Evolutionary conservation across 1,284 basidiomycete species (phyloP).

Genomic region (Cryptococcus neoformans): DNA sequence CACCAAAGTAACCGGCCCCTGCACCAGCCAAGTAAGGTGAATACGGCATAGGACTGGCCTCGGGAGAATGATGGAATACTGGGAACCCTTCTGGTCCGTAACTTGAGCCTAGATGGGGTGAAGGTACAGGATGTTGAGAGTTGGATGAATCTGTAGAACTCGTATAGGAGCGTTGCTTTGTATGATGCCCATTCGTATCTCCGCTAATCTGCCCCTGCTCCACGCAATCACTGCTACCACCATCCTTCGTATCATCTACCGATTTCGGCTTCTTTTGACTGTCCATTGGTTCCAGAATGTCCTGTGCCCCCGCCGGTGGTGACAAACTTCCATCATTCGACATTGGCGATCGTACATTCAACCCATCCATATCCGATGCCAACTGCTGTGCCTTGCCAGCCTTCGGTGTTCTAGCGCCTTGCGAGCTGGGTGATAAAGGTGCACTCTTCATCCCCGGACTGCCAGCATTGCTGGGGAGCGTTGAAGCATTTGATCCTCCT

Average conservation of each 20-base stretch:
- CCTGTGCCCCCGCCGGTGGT: not conserved
- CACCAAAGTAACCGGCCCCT: conserved; percentile 3
- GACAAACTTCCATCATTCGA: not conserved
- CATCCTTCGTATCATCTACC: not conserved
- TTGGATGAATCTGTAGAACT: conserved; percentile 37
- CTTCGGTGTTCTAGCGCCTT: conserved; percentile 26
- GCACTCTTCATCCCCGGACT: conserved; percentile 8
- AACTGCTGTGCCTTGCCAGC: conserved; percentile 14
- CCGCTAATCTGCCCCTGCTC: not conserved
- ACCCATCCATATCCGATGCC: conserved; percentile 18
- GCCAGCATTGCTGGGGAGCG: too few species aligned
- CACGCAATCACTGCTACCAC: not conserved
- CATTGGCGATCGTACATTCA: conserved; percentile 21
- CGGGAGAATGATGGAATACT: conserved; percentile 15
- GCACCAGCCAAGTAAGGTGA: not conserved
- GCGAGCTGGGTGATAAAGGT: conserved; percentile 26
- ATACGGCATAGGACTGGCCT: conserved; percentile 7
- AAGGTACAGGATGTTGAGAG: conserved; percentile 17
- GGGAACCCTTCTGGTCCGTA: conserved; percentile 46
- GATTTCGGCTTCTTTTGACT: not conserved
- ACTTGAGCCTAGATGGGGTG: conserved; percentile 34
- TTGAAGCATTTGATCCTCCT: conserved; percentile 13
- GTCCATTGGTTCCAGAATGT: conserved; percentile 3
- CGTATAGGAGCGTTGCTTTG: conserved; percentile 16
- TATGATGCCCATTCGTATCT: not conserved